Evolutionary conservation across 306 rosid species (phyloP).

Genomic region (Astragalus glycyphyllos): DNA sequence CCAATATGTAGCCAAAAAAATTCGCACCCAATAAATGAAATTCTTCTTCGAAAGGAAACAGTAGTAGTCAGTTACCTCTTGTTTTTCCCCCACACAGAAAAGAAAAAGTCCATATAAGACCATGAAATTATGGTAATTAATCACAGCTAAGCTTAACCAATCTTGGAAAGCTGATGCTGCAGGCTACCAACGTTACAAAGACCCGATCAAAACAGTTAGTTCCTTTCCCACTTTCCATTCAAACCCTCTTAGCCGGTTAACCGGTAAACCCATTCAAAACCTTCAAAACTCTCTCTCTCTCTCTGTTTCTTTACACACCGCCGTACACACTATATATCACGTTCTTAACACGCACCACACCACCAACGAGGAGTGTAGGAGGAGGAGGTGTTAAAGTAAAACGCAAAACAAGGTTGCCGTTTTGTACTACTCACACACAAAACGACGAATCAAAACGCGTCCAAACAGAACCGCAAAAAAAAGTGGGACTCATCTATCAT

Average conservation of each 20-base stretch:
- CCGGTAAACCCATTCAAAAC: constrained; percentile 27
- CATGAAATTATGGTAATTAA: constrained; percentile 10
- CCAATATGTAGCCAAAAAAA: too few species aligned
- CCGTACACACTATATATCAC: constrained; percentile 46
- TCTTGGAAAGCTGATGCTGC: neutral
- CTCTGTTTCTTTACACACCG: neutral
- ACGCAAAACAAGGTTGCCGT: constrained; percentile 42
- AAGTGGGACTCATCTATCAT: neutral
- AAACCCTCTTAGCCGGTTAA: constrained; percentile 38
- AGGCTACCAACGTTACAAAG: constrained; percentile 12
- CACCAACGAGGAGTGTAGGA: constrained; percentile 9
- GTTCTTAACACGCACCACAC: neutral
- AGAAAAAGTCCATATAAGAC: constrained; percentile 10
- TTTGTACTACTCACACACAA: constrained; percentile 19
- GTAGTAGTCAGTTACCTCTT: neutral
- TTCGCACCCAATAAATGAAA: constrained; percentile 14
- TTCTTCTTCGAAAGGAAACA: constrained; percentile 1
- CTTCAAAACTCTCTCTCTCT: constrained; percentile 8
- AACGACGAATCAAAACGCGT: constrained; percentile 70
- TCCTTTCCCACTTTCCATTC: neutral
- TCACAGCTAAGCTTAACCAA: neutral
- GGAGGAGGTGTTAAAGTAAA: neutral
- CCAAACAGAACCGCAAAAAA: neutral
- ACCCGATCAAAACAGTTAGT: constrained; percentile 3
- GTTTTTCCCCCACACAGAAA: neutral